These are phyloP conservation scores for Cytospora chrysosperma DNA, from an alignment of 2,329 filamentous ascomycete species.

Conservation along the genomic window DNA sequence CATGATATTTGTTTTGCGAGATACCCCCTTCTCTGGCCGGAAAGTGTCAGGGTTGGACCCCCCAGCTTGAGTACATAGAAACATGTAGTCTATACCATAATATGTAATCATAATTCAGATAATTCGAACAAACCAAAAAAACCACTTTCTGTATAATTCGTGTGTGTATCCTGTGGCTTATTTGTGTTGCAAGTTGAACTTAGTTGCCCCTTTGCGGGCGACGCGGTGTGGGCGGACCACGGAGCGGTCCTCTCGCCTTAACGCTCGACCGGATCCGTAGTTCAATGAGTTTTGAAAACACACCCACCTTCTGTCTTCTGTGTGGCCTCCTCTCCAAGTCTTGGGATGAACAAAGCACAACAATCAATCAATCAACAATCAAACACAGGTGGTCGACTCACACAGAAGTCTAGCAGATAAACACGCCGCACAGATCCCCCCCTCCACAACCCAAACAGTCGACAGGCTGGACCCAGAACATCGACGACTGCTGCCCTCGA, in stretches of 20 bases:
- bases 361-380: background rate
- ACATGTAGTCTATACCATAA: slow-evolving; percentile 24
- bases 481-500: slow-evolving; percentile 14
- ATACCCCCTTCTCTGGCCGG: slow-evolving; percentile 20
- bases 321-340: too few relatives aligned
- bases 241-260: background rate
- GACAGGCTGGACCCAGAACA: slow-evolving; percentile 4
- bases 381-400: background rate
- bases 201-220: background rate
- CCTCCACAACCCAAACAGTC: too few relatives aligned
- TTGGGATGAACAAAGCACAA: background rate
- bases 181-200: background rate
- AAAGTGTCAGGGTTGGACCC: slow-evolving; percentile 7
- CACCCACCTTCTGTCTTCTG: background rate
- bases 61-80: slow-evolving; percentile 21
- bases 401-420: too few relatives aligned
- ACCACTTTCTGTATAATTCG: background rate
- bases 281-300: slow-evolving; percentile 1
- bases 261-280: slow-evolving; percentile 13
- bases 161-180: background rate
- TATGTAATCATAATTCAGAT: slow-evolving; percentile 14
- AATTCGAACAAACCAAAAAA: too few relatives aligned
- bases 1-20: slow-evolving; percentile 18
- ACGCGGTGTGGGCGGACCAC: slow-evolving; percentile 11
- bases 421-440: too few relatives aligned